phyloP scores from a whole-genome alignment of 2,329 filamentous ascomycete species.

The Bipolaris oryzae region DNA sequence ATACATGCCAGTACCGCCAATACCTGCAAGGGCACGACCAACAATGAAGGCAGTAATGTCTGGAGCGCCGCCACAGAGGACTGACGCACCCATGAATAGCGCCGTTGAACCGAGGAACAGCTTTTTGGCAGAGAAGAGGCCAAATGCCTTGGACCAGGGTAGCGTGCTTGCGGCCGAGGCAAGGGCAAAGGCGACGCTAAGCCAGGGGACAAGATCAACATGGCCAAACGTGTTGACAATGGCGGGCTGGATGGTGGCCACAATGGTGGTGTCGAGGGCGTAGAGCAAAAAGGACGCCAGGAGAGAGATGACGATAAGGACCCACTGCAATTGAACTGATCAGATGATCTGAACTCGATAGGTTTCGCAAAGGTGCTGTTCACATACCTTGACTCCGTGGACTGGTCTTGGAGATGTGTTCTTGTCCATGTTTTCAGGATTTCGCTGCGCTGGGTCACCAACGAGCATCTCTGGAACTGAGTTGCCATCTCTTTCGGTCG shows the following conservation, averaged over 20 bases:
- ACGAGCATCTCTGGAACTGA: background rate
- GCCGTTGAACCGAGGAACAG: background rate
- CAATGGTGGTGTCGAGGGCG: constrained; percentile 39
- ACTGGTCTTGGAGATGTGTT: background rate
- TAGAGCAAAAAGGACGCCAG: constrained; percentile 29
- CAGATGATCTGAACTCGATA: background rate
- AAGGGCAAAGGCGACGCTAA: constrained; percentile 18
- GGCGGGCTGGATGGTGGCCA: constrained; percentile 27
- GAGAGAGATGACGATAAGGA: constrained; percentile 1
- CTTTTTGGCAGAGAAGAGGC: background rate
- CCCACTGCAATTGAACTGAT: constrained; percentile 9
- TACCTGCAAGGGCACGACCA: constrained; percentile 53
- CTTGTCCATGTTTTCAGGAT: background rate
- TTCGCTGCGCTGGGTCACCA: background rate
- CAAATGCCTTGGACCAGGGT: background rate
- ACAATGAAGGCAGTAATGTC: constrained; percentile 42
- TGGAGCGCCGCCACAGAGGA: constrained; percentile 38
- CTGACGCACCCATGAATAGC: constrained; percentile 22
- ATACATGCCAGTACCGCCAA: constrained; percentile 49
- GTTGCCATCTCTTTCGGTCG: background rate
- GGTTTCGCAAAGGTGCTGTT: background rate
- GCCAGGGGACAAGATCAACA: constrained; percentile 23
- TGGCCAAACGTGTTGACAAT: constrained; percentile 21
- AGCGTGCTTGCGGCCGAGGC: background rate
- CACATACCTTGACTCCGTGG: background rate